These are phyloP conservation scores for Daldinia loculata DNA, from an alignment of 495 filamentous ascomycete species.

Conservation along the genomic window DNA sequence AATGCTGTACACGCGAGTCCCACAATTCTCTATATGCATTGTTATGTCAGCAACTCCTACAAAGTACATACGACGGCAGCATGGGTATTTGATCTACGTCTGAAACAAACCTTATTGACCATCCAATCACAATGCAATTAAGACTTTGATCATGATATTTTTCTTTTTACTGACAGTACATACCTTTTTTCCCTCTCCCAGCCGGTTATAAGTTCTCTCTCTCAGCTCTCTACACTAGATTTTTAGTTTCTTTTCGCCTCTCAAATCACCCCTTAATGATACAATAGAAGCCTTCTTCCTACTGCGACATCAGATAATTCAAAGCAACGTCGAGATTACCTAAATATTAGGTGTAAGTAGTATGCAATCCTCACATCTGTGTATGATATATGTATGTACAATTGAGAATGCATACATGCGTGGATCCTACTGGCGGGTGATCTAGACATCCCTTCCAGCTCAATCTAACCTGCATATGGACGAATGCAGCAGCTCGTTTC, in stretches of 20 bases:
- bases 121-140: not conserved
- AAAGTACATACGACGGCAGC: not conserved
- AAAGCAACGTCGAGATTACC: slow-evolving; percentile 20
- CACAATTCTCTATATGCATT: not conserved
- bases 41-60: not conserved
- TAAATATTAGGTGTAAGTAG: slow-evolving; percentile 23
- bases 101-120: slow-evolving; percentile 10
- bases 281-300: slow-evolving; percentile 14
- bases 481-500: slow-evolving; percentile 39
- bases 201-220: too few relatives aligned
- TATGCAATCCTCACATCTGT: slow-evolving; percentile 16
- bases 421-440: slow-evolving; percentile 8
- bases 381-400: slow-evolving; percentile 1
- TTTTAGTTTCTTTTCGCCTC: not conserved
- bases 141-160: not conserved
- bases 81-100: not conserved
- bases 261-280: slow-evolving; percentile 3
- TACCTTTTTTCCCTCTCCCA: not conserved
- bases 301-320: slow-evolving; percentile 23
- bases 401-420: not conserved
- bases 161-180: not conserved
- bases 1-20: not conserved
- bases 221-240: not conserved
- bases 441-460: slow-evolving; percentile 26
- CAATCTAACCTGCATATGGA: slow-evolving; percentile 41